Evolutionary conservation across 2,329 filamentous ascomycete genomes (phyloP), one percentile per base, ranked within the genome.

Genomic region (Colletotrichum liaoningense): DNA sequence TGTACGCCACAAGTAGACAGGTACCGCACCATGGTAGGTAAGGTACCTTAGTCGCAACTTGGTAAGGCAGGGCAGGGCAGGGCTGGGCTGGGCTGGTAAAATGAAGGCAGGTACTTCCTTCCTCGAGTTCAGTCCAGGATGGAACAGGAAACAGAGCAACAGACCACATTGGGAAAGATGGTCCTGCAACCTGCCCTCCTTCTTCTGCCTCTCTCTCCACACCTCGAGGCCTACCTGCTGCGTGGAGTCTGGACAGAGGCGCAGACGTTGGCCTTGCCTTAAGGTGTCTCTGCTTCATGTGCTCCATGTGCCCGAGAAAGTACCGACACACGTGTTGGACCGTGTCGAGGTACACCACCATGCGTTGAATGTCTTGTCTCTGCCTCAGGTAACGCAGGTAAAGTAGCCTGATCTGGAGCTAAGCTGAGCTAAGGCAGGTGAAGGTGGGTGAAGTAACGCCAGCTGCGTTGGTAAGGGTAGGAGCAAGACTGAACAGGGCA

Each of bases 231-330:
- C 42, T 49, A 46, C 42, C 16, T 46, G 9, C 42, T 35, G 33
- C 33, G 33, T 35, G 33, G 33, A 35, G 33, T 35, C 33, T 35
- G 33, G 33, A 35, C 33, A 35, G 33, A 35, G 33, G 33, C 33
- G 33, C 33, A 35, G 35, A 42, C 16, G 42, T 49, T 22, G 42
- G 42, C 42, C 42, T 49, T 49, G 42, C 42, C 42, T 22, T 49
- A 49, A 49, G 42, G 42, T 49, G 22, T 26, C 22, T 33, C 14
- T 58, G 30, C 28, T n/a, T n/a, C 12, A 16, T 24, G 22, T 56
- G 35, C 52, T 67, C 64, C 64, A 52, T 67, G 56, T 42, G 64
- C 30, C 33, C 33, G 49, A 63, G 19, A 28, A 67, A 11, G 56
- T 67, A 67, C 22, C 56, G 9, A 24, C 42, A 30, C 28, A 24